These are phyloP conservation scores for Botrytis tulipae DNA, from an alignment of 2,329 filamentous ascomycete species.

Conservation along the genomic window DNA sequence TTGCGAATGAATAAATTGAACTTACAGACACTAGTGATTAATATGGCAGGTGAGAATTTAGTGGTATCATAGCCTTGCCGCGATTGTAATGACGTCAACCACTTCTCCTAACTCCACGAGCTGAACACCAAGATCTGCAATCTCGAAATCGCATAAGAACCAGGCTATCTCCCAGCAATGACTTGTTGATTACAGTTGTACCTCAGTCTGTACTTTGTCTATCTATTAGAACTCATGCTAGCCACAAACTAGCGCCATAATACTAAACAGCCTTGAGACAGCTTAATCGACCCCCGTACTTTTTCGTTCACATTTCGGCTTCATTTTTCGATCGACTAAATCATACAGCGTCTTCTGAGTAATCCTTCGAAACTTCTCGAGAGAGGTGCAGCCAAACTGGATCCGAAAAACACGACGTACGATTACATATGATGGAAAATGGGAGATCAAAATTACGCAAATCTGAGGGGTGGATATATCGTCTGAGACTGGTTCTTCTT, in stretches of 20 bases:
- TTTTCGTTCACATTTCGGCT: not conserved
- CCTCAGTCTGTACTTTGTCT: not conserved
- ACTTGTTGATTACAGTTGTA: not conserved
- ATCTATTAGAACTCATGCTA: not conserved
- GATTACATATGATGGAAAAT: not conserved
- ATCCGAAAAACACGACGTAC: not conserved
- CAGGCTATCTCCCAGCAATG: not conserved
- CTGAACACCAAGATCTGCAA: not conserved
- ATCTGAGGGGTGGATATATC: not conserved
- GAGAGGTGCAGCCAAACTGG: not conserved
- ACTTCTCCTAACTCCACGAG: not conserved
- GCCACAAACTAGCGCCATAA: not conserved
- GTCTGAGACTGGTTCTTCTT: not conserved
- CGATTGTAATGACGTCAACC: not conserved
- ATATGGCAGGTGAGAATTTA: not conserved
- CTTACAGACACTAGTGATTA: not conserved
- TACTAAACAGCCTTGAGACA: not conserved
- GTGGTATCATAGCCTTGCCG: not conserved
- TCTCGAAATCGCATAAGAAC: not conserved
- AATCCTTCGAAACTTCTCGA: not conserved
- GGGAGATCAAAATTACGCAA: not conserved
- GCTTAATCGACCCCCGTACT: not conserved
- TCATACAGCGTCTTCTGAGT: not conserved
- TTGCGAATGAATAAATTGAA: not conserved
- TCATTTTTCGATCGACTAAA: not conserved